These are phyloP conservation scores for Colletotrichum scovillei DNA, from an alignment of 2,329 filamentous ascomycete species.

Conservation along the genomic window DNA sequence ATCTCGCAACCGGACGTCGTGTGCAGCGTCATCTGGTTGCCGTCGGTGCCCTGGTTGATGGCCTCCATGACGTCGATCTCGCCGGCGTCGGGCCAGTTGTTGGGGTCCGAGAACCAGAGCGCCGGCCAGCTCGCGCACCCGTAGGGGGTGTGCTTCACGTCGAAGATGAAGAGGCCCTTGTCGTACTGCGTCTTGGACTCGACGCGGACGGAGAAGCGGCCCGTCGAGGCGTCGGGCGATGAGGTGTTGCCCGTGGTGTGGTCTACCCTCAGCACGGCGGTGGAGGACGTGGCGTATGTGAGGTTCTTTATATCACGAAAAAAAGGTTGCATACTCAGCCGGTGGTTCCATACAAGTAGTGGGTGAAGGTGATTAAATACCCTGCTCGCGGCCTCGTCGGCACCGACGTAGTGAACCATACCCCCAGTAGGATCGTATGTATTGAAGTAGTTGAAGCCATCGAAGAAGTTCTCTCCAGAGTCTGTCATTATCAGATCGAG, in stretches of 20 bases:
- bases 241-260: slow-evolving; percentile 62
- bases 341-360: slow-evolving; percentile 13
- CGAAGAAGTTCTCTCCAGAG: slow-evolving; percentile 62
- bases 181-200: slow-evolving; percentile 70
- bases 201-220: slow-evolving; percentile 72
- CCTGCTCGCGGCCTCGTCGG: slow-evolving; percentile 51
- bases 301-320: slow-evolving; percentile 61
- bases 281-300: slow-evolving; percentile 63
- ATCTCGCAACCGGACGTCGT: slow-evolving; percentile 64
- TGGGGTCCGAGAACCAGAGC: slow-evolving; percentile 72
- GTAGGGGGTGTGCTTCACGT: slow-evolving; percentile 71
- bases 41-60: slow-evolving; percentile 63
- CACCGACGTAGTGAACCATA: slow-evolving; percentile 65
- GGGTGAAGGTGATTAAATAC: slow-evolving; percentile 45
- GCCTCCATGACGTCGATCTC: slow-evolving; percentile 74
- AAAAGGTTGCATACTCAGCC: slow-evolving; percentile 2
- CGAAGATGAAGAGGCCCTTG: slow-evolving; percentile 75
- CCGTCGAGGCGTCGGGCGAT: slow-evolving; percentile 63
- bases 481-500: slow-evolving; percentile 47
- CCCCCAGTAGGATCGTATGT: slow-evolving; percentile 62
- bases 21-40: slow-evolving; percentile 71
- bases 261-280: slow-evolving; percentile 71
- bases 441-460: slow-evolving; percentile 65
- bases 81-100: slow-evolving; percentile 71
- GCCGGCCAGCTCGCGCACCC: slow-evolving; percentile 75